phyloP scores from a whole-genome alignment of 2,329 filamentous ascomycete species.

The Fusarium xyrophilum region DNA sequence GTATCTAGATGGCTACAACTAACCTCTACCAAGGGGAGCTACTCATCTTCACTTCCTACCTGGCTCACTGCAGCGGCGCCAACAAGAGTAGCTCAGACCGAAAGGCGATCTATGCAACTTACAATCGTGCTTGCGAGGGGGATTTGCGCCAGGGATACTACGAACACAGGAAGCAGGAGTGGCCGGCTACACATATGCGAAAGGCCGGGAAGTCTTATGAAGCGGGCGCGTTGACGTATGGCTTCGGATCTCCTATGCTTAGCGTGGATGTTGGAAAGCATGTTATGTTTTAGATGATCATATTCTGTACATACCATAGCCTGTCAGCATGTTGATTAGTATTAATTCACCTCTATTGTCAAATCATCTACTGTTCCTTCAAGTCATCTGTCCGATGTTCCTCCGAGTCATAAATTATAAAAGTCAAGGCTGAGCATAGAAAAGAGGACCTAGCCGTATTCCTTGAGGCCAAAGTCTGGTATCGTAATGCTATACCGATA shows the following conservation, averaged over 20 bases:
- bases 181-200: neutral
- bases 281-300: neutral
- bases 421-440: too few relatives aligned
- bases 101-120: neutral
- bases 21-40: neutral
- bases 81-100: neutral
- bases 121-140: neutral
- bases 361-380: accelerated
- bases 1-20: too few relatives aligned
- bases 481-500: accelerated
- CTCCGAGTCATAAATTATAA: accelerated
- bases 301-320: neutral
- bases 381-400: neutral
- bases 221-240: neutral
- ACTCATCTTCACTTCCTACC: neutral
- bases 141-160: neutral
- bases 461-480: accelerated
- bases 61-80: neutral
- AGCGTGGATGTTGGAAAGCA: neutral
- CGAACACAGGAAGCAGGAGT: neutral
- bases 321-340: neutral
- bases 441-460: too few relatives aligned
- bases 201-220: neutral
- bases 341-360: neutral
- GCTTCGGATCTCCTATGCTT: neutral